Percentiles rank a stretch among this genome's conserved stretches.
These are phyloP conservation scores for Lipomyces yamanashiensis DNA, from an alignment of 805 yeast genomes.

Conservation along the genomic window DNA sequence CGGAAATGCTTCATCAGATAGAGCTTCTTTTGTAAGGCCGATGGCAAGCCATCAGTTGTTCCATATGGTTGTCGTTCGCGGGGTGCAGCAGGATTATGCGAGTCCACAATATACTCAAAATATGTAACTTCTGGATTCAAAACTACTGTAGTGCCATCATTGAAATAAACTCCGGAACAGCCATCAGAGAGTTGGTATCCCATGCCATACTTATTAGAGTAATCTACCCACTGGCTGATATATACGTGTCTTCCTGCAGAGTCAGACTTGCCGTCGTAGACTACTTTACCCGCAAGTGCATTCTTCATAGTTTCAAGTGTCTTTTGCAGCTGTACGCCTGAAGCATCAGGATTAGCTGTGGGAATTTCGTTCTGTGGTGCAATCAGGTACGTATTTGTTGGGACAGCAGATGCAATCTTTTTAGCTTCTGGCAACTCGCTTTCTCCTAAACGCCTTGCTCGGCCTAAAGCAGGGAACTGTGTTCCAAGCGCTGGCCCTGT, in stretches of 20 bases:
- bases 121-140: constrained; percentile 49
- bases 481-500: not conserved
- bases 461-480: constrained; percentile 22
- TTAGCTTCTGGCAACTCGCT: constrained; percentile 9
- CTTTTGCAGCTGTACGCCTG: constrained; percentile 4
- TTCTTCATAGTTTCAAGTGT: constrained; percentile 6
- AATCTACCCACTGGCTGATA: constrained; percentile 97
- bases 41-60: constrained; percentile 16
- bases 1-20: constrained; percentile 88
- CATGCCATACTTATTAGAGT: constrained; percentile 92
- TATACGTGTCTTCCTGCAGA: constrained; percentile 44
- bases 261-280: not conserved
- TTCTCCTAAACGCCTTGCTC: constrained; percentile 27
- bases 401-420: constrained; percentile 3
- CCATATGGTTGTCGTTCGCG: constrained; percentile 1
- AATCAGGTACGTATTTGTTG: not conserved
- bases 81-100: not conserved
- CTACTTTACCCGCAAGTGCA: constrained; percentile 10
- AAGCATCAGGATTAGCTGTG: not conserved
- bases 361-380: not conserved
- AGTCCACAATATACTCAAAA: constrained; percentile 33
- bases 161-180: constrained; percentile 87
- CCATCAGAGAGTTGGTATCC: constrained; percentile 91
- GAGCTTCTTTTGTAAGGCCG: constrained; percentile 58
- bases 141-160: constrained; percentile 80